Evolutionary conservation across 257 asterid species (phyloP), one percentile per base, ranked within the genome.

Genomic region (Forsythia viridissima): DNA sequence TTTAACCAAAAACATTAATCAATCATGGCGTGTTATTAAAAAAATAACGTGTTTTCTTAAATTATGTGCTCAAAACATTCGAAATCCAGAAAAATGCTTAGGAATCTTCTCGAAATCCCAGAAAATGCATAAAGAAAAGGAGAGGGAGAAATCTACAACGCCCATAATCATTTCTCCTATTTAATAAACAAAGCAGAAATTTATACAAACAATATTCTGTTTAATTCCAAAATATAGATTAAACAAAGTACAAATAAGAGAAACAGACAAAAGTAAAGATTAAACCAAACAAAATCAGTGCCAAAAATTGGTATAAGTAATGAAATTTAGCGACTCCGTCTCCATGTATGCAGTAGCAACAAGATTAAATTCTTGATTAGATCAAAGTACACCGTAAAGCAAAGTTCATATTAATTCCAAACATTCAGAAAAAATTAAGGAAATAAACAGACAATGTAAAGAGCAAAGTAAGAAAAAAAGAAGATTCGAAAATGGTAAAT

Each of bases 71-170:
- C 66, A 18, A 44, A 48, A 30, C 16, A 71, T 63, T 66, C 48
- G 16, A 40, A 71, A 75, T 13, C 52, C 59, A 5, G 9, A 44
- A 52, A 75, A 4, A 37, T 72, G 2, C 20, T 30, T 30, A 1
- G 34, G 34, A 30, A 30, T 1, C 34, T 30, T 30, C 34, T 66
- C 48, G 16, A 40, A 71, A 75, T 13, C 42, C 59, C 8, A 9
- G 55, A 52, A 75, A 4, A 37, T 72, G 2, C 20, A 30, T 30
- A 30, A 30, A 30, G 72, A 80, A 69, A 70, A 75, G 37, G 80
- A 34, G 7, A 79, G 6, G n/a, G 57, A 40, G 74, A 72, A 77
- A 77, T 48, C 6, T 21, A 61, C 57, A 71, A 66, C n/a, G 8
- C 74, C 55, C 46, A 52, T 21, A 7, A 85, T 15, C 80, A 69